Evolutionary conservation across 306 rosid species (phyloP).

Genomic region (Dryas alaskensis): DNA sequence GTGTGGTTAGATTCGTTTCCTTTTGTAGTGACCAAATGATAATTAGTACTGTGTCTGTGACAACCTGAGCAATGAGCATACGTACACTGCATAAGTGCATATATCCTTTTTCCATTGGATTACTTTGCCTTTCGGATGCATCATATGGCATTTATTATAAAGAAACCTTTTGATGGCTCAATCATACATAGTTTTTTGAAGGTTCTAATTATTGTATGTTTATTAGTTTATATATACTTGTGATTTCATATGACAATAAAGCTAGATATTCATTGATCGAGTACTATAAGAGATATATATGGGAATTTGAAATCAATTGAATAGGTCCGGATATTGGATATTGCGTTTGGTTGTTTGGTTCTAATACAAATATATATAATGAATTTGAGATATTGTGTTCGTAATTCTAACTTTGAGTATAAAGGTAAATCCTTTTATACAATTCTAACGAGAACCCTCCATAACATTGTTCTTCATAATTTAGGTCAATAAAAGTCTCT

Average conservation of each 20-base stretch:
- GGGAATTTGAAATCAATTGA: neutral
- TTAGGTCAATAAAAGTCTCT: constrained; percentile 18
- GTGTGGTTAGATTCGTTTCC: constrained; percentile 1
- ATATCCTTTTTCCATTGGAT: constrained; percentile 1
- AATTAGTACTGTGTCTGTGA: too few species aligned
- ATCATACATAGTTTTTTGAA: neutral
- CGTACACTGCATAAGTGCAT: constrained; percentile 16
- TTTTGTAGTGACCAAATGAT: constrained; percentile 2
- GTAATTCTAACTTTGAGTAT: neutral
- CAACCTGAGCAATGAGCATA: constrained; percentile 1
- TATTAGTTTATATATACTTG: neutral
- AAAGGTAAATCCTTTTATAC: neutral
- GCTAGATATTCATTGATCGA: neutral
- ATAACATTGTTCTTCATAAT: neutral
- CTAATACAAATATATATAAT: too few species aligned
- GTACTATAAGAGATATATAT: neutral
- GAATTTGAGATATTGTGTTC: too few species aligned
- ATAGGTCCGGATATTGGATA: too few species aligned
- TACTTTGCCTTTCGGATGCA: neutral
- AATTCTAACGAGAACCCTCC: too few species aligned
- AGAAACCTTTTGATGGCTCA: neutral
- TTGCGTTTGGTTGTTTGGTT: too few species aligned
- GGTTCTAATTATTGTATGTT: neutral
- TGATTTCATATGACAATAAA: neutral
- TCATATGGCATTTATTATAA: neutral